Conservation (phyloP, 306 rosid genomes). For the Castanea mollissima region DNA sequence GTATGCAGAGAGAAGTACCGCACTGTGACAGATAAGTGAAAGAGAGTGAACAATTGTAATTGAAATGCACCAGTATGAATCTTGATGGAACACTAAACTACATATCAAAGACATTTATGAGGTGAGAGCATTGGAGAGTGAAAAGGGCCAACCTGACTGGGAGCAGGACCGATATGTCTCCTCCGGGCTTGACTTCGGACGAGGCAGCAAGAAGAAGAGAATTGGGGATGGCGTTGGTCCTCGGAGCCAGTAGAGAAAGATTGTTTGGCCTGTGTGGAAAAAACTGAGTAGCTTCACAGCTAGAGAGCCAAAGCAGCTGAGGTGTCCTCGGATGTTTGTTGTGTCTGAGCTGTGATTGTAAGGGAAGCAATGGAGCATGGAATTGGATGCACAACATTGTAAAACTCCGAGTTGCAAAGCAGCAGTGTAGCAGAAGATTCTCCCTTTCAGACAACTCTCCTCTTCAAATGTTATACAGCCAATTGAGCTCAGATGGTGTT, state of each 20-base stretch:
- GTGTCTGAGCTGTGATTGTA: conserved; percentile 19
- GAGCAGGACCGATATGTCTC: conserved; percentile 42
- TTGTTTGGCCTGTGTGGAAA: conserved; percentile 19
- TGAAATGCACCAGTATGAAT: not conserved
- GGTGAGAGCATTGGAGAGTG: not conserved
- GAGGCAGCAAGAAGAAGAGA: conserved; percentile 29
- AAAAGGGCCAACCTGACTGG: conserved; percentile 36
- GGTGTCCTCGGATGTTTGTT: conserved; percentile 20
- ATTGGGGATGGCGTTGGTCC: conserved; percentile 40
- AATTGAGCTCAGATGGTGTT: conserved; percentile 10
- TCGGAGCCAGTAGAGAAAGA: conserved; percentile 1
- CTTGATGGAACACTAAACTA: not conserved
- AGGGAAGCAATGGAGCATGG: conserved; percentile 37
- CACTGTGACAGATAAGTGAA: conserved; percentile 36
- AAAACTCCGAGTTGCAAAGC: not conserved
- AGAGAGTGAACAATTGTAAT: not conserved
- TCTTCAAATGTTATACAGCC: not conserved
- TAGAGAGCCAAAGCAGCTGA: conserved; percentile 21
- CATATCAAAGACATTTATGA: not conserved
- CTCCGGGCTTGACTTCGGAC: conserved; percentile 31
- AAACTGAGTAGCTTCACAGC: not conserved
- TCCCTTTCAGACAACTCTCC: not conserved
- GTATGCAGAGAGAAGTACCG: conserved; percentile 38
- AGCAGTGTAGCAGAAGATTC: not conserved
- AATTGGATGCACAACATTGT: conserved; percentile 43